These are phyloP conservation scores for Mycosphaerella arachidis DNA, from an alignment of 2,329 filamentous ascomycete genomes.

Conservation along the genomic window DNA sequence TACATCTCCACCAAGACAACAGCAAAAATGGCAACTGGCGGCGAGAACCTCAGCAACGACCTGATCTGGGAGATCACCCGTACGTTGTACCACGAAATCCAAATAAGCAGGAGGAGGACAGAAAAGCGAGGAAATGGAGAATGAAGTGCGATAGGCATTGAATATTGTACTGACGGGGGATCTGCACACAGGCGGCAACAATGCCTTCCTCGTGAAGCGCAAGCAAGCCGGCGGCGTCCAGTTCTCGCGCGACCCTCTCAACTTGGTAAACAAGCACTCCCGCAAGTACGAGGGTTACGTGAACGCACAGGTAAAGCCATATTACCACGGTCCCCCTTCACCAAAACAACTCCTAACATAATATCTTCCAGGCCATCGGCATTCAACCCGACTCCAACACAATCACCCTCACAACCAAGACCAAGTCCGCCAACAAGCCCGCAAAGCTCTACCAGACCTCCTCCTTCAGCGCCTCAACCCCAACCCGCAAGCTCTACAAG, in stretches of 20 bases:
- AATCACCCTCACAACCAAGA: constrained; percentile 77
- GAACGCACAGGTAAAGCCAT: constrained; percentile 74
- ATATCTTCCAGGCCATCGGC: constrained; percentile 65
- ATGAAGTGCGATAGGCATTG: constrained; percentile 2
- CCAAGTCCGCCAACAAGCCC: constrained; percentile 67
- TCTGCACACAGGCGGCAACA: constrained; percentile 65
- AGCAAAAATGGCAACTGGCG: constrained; percentile 51
- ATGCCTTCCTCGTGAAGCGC: constrained; percentile 90
- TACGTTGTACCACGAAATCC: constrained; percentile 52
- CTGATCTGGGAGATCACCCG: constrained; percentile 92
- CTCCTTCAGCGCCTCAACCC: constrained; percentile 67
- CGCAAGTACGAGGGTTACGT: constrained; percentile 93
- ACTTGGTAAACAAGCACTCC: constrained; percentile 85
- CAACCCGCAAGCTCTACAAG: constrained; percentile 84
- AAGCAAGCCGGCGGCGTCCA: constrained; percentile 71
- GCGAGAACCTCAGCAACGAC: constrained; percentile 74
- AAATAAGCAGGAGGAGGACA: neutral
- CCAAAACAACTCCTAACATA: constrained; percentile 7
- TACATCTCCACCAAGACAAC: constrained; percentile 38
- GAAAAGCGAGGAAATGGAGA: neutral
- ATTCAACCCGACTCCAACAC: constrained; percentile 74
- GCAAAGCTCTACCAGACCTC: constrained; percentile 60
- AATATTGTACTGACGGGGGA: constrained; percentile 5
- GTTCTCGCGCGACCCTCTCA: constrained; percentile 92
- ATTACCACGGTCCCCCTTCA: neutral